Base-by-base conservation (phyloP, 352 stramenopile species). In the Phytophthora syringae region DNA sequence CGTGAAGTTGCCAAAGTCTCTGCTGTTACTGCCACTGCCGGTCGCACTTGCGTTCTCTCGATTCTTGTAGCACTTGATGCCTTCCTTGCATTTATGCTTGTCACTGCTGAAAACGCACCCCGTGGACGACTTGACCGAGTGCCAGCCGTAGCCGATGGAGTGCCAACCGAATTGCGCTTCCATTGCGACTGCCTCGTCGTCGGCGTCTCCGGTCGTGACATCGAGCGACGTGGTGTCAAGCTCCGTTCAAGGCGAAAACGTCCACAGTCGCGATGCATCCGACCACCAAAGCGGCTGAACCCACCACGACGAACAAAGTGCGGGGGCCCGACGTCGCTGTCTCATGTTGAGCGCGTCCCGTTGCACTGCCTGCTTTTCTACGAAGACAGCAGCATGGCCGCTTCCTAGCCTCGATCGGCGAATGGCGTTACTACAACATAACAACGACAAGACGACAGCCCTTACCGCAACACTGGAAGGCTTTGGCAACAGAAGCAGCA, bases 41-140 rank as follows among this genome's bases (percentile, higher is more conserved):
- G 6, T 7, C 12, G 15, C 21, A 3, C 22, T 32, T 5, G 39
- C n/a, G 18, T 60, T 11, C 3, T 9, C 21, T 16, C 50, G 49
- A 11, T 58, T 36, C 36, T 66, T 61, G 50, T 71, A 61, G 49
- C 63, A 71, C 2, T 50, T 27, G 40, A 71, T 53, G 16, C 20
- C 45, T 11, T 67, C 44, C 42, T 71, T 64, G 44, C 63, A 71
- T 20, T 52, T 54, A 6, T 66, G 25, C 50, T 66, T 71, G 50
- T 71, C 63, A 32, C 57, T 58, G 39, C 63, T 71, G 63, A 71
- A 67, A 55, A 67, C 57, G 50, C 63, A 71, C 55, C 56, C 61
- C 34, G 56, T 61, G 6, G 63, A 65, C 48, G 63, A 39, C 50
- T 60, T 70, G 34, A 61, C 1, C 4, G 63, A 71, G 56, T 56